phyloP scores from a whole-genome alignment of 441 rosid species.

The Populus hybrid region DNA sequence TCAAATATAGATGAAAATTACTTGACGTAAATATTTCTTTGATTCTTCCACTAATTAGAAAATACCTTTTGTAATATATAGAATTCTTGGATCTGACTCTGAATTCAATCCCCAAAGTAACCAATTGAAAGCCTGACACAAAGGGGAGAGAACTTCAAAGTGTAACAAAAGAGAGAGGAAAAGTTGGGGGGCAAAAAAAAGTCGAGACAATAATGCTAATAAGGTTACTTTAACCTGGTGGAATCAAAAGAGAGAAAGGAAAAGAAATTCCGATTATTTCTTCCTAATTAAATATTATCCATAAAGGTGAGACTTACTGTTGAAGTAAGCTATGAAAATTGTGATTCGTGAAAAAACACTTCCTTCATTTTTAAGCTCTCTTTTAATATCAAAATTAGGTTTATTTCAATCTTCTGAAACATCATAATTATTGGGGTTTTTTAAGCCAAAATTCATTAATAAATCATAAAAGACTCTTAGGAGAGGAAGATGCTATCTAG shows the following conservation, averaged over 20 bases:
- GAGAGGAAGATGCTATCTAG: neutral
- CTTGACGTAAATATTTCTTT: too few species aligned
- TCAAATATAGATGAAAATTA: too few species aligned
- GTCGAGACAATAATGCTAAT: neutral
- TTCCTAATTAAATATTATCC: too few species aligned
- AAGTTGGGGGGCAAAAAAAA: constrained; percentile 22
- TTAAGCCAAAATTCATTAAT: too few species aligned
- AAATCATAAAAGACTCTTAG: too few species aligned
- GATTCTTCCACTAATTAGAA: too few species aligned
- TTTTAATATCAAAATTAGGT: neutral
- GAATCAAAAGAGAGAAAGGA: constrained; percentile 19
- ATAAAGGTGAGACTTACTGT: too few species aligned
- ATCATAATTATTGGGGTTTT: neutral
- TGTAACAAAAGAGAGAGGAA: constrained; percentile 17
- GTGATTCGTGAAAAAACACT: neutral
- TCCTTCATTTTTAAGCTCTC: neutral
- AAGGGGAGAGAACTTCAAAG: constrained; percentile 3
- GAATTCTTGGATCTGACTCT: constrained; percentile 11
- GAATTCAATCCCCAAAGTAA: constrained; percentile 23
- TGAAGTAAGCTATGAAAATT: too few species aligned
- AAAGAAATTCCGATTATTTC: too few species aligned
- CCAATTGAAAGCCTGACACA: constrained; percentile 9
- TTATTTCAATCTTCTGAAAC: neutral
- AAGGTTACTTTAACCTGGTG: constrained; percentile 33
- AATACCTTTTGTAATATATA: neutral